Evolutionary conservation across 2,329 filamentous ascomycete species (phyloP), one percentile per base, ranked within the genome.

Genomic region (Phyllosticta ampelicida): DNA sequence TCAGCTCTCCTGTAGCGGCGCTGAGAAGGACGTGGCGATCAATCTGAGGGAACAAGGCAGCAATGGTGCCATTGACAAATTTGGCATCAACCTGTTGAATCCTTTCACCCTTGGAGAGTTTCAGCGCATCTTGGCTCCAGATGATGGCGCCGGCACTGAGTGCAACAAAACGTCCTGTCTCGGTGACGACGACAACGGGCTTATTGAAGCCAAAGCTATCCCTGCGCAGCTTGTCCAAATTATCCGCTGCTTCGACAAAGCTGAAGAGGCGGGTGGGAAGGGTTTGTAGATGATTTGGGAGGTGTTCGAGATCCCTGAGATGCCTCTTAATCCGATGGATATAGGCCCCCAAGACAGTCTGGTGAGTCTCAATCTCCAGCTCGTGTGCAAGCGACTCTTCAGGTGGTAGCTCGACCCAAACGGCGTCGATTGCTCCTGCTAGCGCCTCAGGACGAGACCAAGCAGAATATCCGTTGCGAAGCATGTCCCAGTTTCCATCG

Each of bases 201-300:
- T 96, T 95, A 70, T 89, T 86, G 73, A 96, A 92, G 4, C 92
- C 92, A 70, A 97, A 97, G 48, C 79, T 83, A 65, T 94, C 87
- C 16, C 84, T 79, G 18, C 77, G 74, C n/a, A 86, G 75, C 6
- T 77, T 77, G 26, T 75, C 72, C 28, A 52, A 19, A 13, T 36
- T 50, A 19, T 59, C 53, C 0, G 72, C 66, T 16, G 78, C 74
- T 9, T 80, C 77, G 0, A 81, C 80, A 29, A 84, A 82, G 16
- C 89, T 76, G 2, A 90, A 66, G 13, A 96, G 73, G 21, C 85
- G 83, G 50, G 78, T 74, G 4, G 90, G 90, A 9, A 96, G 76
- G 16, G 77, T 77, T 61, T 83, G 79, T 2, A 95, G 72, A 73
- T 86, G 95, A 0, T 78, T 80, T 0, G 91, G 91, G 3, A 97